phyloP scores from a whole-genome alignment of 208 protist genomes.

The Trypanosoma rangeli region DNA sequence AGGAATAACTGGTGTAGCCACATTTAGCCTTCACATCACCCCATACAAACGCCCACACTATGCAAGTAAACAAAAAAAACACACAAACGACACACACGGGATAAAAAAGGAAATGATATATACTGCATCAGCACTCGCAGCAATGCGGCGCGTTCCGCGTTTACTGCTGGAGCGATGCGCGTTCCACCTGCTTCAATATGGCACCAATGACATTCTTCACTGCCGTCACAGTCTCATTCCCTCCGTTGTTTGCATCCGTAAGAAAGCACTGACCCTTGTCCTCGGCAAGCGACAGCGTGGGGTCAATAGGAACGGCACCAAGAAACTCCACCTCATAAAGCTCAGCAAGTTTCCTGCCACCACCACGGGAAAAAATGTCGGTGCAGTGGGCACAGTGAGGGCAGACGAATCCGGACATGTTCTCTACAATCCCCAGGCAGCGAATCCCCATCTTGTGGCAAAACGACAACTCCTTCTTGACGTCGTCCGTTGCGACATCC shows the following conservation, averaged over 20 bases:
- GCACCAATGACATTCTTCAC: conserved; percentile 53
- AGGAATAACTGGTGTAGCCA: background rate
- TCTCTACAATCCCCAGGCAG: conserved; percentile 92
- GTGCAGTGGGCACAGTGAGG: conserved; percentile 91
- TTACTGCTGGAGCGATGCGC: conserved; percentile 26
- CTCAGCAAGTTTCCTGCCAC: conserved; percentile 67
- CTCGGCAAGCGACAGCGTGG: conserved; percentile 65
- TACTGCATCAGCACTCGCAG: background rate
- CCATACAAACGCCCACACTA: background rate
- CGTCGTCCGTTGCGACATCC: conserved; percentile 89
- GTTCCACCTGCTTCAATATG: conserved; percentile 62
- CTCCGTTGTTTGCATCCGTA: background rate
- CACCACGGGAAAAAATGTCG: conserved; percentile 84
- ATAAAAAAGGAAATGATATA: background rate
- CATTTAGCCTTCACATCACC: background rate
- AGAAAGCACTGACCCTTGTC: conserved; percentile 72
- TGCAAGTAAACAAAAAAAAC: background rate
- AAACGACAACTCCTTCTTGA: conserved; percentile 92
- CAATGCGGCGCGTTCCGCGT: background rate
- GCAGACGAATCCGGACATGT: conserved; percentile 94
- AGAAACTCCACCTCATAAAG: conserved; percentile 86
- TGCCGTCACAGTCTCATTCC: conserved; percentile 42
- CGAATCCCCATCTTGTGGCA: conserved; percentile 85
- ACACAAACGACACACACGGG: background rate
- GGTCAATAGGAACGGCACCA: conserved; percentile 83